These are phyloP conservation scores for Sparassis latifolia DNA, from an alignment of 1,284 basidiomycete genomes.

Conservation along the genomic window DNA sequence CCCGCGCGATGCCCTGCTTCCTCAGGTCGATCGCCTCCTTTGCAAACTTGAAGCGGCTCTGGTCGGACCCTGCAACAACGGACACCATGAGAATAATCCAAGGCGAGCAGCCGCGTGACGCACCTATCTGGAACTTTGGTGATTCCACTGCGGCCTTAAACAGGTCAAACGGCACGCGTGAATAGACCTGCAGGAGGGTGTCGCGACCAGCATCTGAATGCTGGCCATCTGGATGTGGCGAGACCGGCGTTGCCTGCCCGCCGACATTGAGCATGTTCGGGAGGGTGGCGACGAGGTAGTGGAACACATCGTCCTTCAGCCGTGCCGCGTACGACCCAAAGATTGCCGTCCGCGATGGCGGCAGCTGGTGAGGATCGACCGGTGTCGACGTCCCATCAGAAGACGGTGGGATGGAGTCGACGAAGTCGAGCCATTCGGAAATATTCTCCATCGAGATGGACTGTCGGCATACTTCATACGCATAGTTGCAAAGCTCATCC, in stretches of 20 bases:
- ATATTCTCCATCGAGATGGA: conserved; percentile 72
- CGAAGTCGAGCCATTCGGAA: conserved; percentile 69
- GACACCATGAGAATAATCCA: not conserved
- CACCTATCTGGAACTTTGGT: conserved; percentile 70
- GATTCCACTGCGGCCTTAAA: conserved; percentile 78
- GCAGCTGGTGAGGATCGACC: conserved; percentile 30
- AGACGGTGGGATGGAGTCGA: conserved; percentile 47
- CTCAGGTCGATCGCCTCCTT: conserved; percentile 81
- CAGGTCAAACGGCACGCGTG: conserved; percentile 74
- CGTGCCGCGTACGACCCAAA: conserved; percentile 67
- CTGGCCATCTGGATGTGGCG: conserved; percentile 32
- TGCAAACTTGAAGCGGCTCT: conserved; percentile 83
- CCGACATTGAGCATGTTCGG: conserved; percentile 48
- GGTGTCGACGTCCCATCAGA: conserved; percentile 52
- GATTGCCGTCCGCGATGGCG: conserved; percentile 41
- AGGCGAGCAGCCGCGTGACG: conserved; percentile 17
- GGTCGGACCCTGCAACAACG: conserved; percentile 56
- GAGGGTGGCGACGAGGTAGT: conserved; percentile 69
- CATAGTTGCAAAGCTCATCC: conserved; percentile 72
- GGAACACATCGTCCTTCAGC: conserved; percentile 65
- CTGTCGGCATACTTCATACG: conserved; percentile 71
- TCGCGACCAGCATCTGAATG: conserved; percentile 48
- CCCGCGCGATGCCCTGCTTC: conserved; percentile 60
- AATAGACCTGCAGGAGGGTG: conserved; percentile 62
- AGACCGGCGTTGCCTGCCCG: conserved; percentile 21